Conservation (phyloP, 1,284 basidiomycete species). For the Pyrrhoderma lamaoense region DNA sequence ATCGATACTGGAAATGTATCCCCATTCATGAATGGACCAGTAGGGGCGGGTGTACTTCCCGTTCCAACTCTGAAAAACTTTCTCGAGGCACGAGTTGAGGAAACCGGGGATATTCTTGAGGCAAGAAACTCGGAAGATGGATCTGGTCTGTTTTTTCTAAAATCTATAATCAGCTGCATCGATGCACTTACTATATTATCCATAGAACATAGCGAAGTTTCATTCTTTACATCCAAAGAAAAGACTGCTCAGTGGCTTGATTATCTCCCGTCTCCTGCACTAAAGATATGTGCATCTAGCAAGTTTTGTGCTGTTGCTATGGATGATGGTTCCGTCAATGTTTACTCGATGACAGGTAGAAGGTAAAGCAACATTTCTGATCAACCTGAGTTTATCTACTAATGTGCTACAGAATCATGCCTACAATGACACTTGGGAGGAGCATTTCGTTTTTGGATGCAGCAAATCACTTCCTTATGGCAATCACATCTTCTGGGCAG, state of each 20-base stretch:
- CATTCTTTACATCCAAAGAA: slow-evolving; percentile 56
- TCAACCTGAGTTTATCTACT: neutral
- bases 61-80: slow-evolving; percentile 52
- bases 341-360: slow-evolving; percentile 77
- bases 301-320: slow-evolving; percentile 70
- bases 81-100: slow-evolving; percentile 52
- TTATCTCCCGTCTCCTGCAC: slow-evolving; percentile 66
- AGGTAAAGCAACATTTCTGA: slow-evolving; percentile 39
- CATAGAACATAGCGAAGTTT: slow-evolving; percentile 65
- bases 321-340: slow-evolving; percentile 68
- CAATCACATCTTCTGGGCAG: slow-evolving; percentile 64
- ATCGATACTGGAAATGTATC: neutral
- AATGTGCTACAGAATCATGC: slow-evolving; percentile 50
- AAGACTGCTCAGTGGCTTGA: slow-evolving; percentile 71
- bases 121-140: slow-evolving; percentile 67
- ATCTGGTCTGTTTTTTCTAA: slow-evolving; percentile 34
- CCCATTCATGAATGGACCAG: too few relatives aligned
- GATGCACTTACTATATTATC: neutral
- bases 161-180: too few relatives aligned
- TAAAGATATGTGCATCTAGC: slow-evolving; percentile 58
- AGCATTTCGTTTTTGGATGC: slow-evolving; percentile 65
- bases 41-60: slow-evolving; percentile 16
- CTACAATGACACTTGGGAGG: slow-evolving; percentile 65
- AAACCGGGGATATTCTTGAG: slow-evolving; percentile 65
- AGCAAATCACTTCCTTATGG: slow-evolving; percentile 55